Evolutionary conservation across 352 stramenopile species (phyloP).

Genomic region (Pythium dissimile): DNA sequence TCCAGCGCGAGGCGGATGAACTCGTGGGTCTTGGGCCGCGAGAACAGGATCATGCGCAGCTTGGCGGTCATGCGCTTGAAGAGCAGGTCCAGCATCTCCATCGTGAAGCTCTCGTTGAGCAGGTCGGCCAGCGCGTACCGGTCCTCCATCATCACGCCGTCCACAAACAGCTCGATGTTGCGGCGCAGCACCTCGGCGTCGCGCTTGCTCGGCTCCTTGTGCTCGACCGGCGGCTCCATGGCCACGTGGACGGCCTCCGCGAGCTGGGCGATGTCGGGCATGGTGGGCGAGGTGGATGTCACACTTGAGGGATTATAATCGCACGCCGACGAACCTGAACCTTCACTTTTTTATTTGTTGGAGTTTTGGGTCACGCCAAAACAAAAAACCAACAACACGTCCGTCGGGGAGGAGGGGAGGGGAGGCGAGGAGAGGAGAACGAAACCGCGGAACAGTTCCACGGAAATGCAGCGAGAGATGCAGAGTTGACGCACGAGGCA

Average conservation of each 20-base stretch:
- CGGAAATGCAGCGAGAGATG: too few relatives aligned
- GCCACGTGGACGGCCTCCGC: slow-evolving; percentile 8
- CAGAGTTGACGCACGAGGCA: too few relatives aligned
- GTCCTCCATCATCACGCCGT: slow-evolving; percentile 70
- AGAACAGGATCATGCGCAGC: slow-evolving; percentile 71
- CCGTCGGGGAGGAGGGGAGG: background rate
- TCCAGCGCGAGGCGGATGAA: slow-evolving; percentile 68
- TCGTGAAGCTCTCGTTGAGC: slow-evolving; percentile 79
- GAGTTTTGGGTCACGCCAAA: too few relatives aligned
- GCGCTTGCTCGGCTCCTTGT: slow-evolving; percentile 43
- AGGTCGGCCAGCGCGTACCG: slow-evolving; percentile 56
- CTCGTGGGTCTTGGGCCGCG: slow-evolving; percentile 65
- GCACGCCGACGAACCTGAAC: background rate
- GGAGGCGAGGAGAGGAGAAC: background rate
- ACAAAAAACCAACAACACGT: too few relatives aligned
- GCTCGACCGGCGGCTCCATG: slow-evolving; percentile 18
- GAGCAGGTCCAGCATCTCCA: slow-evolving; percentile 82
- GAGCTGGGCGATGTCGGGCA: background rate
- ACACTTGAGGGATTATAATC: too few relatives aligned
- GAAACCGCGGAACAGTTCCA: too few relatives aligned
- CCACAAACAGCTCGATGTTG: slow-evolving; percentile 83
- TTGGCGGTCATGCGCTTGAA: slow-evolving; percentile 85
- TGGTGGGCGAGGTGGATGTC: background rate
- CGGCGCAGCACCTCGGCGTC: slow-evolving; percentile 50
- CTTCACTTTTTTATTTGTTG: background rate